Evolutionary conservation across 2,329 filamentous ascomycete genomes (phyloP), one percentile per base, ranked within the genome.

Genomic region (Fusarium xyrophilum): DNA sequence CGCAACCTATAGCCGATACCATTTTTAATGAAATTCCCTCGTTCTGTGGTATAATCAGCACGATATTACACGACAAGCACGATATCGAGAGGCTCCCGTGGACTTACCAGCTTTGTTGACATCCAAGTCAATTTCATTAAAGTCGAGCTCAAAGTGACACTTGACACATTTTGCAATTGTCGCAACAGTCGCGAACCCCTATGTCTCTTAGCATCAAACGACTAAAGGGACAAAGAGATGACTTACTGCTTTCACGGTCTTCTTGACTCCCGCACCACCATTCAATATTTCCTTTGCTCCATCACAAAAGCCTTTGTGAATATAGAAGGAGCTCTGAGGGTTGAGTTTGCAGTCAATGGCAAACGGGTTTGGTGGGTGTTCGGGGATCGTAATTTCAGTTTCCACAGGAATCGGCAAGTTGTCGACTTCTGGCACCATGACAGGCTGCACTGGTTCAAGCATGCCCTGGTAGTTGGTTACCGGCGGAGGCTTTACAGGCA

Each of bases 61-160:
- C 25, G 17, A 13, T 36, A 62, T 30, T 35, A 23, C 10, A 32
- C 27, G 19, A 32, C 5, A 68, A 52, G 67, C 15, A 35, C 54
- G 46, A 12, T 19, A 30, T 40, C 8, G 14, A 35, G 25, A 28
- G 13, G 12, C 23, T 23, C 17, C 8, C 12, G 7, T 28, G 36
- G 28, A 68, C 81, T 70, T 77, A 85, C 85, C 80, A 35, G 82
- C 76, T 40, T 81, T 82, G 35, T 83, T 82, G 11, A 84, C 70
- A 67, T 88, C 86, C 28, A 79, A 74, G 69, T 88, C 83, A n/a
- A 88, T 80, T 7, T 83, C 78, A 27, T 79, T 79, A 73, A 82
- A 86, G 56, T 86, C 82, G 15, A 86, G 79, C 72, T 88, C 85
- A 57, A 82, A 88, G 33, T 84, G 74, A 68, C 86, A 88, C 60